phyloP scores from a whole-genome alignment of 163 green algal genomes.

The Scenedesmus sp. region DNA sequence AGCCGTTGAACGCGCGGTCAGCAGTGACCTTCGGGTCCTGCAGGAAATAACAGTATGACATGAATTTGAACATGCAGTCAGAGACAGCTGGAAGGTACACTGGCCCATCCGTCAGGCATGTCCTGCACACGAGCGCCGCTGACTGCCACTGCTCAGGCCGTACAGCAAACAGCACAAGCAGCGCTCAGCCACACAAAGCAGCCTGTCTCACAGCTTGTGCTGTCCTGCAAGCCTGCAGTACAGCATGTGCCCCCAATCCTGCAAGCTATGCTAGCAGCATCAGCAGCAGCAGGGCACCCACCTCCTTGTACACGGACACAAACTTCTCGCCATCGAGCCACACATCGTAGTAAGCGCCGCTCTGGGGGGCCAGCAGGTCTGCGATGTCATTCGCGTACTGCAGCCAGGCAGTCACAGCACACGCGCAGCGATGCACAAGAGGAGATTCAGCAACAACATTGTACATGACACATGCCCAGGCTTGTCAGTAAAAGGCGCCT shows the following conservation, averaged over 20 bases:
- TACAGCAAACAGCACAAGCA: background rate
- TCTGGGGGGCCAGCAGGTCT: constrained; percentile 97
- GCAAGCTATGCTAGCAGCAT: background rate
- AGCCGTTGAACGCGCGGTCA: constrained; percentile 91
- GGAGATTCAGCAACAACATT: background rate
- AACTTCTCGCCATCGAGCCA: constrained; percentile 99
- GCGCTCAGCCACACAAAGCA: no score
- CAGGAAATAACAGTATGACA: background rate
- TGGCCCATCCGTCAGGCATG: no score
- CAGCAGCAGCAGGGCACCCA: constrained; percentile 37
- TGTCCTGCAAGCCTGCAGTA: background rate
- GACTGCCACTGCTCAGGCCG: no score
- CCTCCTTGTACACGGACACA: constrained; percentile 89
- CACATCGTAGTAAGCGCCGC: constrained; percentile 99
- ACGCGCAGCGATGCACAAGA: background rate
- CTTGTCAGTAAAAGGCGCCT: no score
- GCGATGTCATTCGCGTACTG: constrained; percentile 94
- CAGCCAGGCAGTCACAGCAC: background rate
- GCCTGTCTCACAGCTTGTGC: background rate
- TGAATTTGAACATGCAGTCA: no score
- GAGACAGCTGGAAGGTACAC: no score
- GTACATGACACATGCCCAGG: no score
- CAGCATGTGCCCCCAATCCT: background rate
- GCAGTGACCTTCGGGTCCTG: constrained; percentile 95
- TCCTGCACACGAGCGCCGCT: no score